These are phyloP conservation scores for Juglanconis oblonga DNA, from an alignment of 2,329 filamentous ascomycete genomes.

Conservation along the genomic window DNA sequence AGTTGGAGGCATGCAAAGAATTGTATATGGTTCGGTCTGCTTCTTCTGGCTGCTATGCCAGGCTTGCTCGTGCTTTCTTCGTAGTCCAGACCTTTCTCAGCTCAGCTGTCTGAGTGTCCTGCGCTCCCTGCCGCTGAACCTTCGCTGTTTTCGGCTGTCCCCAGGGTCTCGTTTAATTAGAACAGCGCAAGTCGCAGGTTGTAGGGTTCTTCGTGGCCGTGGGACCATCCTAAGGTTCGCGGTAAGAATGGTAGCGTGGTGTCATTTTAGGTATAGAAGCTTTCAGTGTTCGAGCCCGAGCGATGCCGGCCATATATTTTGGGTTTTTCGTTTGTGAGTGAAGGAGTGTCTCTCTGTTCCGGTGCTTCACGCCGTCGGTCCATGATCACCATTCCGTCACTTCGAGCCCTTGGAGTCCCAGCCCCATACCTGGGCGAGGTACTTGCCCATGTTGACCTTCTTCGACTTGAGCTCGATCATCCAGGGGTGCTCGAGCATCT, in stretches of 20 bases:
- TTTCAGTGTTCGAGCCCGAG: no score
- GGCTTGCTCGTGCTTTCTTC: neutral
- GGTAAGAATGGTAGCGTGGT: no score
- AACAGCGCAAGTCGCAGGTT: no score
- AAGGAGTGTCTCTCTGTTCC: neutral
- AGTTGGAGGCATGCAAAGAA: neutral
- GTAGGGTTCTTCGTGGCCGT: no score
- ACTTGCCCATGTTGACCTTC: conserved; percentile 96
- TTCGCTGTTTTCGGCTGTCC: no score
- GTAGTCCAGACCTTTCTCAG: neutral
- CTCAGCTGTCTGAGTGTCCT: neutral
- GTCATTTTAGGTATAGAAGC: no score
- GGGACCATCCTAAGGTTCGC: no score
- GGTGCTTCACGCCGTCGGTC: neutral
- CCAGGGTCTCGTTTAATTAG: no score
- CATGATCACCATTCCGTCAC: neutral
- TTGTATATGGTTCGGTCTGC: neutral
- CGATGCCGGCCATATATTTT: no score
- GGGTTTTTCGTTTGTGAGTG: no score
- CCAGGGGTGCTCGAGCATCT: conserved; percentile 99
- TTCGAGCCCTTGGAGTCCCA: conserved; percentile 58
- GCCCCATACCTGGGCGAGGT: conserved; percentile 92
- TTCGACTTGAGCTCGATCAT: conserved; percentile 95
- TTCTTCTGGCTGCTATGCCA: neutral
- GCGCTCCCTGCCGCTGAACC: neutral